These are phyloP conservation scores for Physcomitrium patens DNA, from an alignment of 225 moss, liverwort and hornwort genomes.

Conservation along the genomic window DNA sequence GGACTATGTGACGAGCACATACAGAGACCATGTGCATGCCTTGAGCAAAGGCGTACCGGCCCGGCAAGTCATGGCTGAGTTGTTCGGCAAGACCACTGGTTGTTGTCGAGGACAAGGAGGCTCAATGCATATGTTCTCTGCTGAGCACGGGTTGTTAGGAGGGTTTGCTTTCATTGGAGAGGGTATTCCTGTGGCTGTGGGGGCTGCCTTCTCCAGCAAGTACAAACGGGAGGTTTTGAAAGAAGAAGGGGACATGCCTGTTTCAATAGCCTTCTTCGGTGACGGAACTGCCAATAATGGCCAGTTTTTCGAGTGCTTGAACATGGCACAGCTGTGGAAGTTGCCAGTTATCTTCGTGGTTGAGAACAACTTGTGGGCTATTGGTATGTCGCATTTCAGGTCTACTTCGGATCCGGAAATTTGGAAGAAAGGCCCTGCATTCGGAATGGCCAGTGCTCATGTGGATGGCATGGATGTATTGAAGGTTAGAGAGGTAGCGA, in stretches of 20 bases:
- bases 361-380: constrained; percentile 97
- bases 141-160: constrained; percentile 82
- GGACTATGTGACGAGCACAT: constrained; percentile 90
- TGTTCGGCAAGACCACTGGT: constrained; percentile 87
- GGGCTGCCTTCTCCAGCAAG: constrained; percentile 83
- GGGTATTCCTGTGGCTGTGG: constrained; percentile 92
- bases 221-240: constrained; percentile 93
- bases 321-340: constrained; percentile 96
- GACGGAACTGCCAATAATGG: constrained; percentile 96
- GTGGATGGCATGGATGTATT: constrained; percentile 98
- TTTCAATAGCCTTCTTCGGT: constrained; percentile 91
- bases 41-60: constrained; percentile 93
- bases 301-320: constrained; percentile 95
- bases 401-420: constrained; percentile 87
- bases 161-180: constrained; percentile 97
- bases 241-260: constrained; percentile 67
- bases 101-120: constrained; percentile 93
- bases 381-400: constrained; percentile 91
- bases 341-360: constrained; percentile 89
- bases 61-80: constrained; percentile 85
- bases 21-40: constrained; percentile 93
- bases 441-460: constrained; percentile 87
- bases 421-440: constrained; percentile 94
- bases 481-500: constrained; percentile 92
- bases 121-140: constrained; percentile 98